phyloP scores from a whole-genome alignment of 345 rosid species.

The Syzygium grande region DNA sequence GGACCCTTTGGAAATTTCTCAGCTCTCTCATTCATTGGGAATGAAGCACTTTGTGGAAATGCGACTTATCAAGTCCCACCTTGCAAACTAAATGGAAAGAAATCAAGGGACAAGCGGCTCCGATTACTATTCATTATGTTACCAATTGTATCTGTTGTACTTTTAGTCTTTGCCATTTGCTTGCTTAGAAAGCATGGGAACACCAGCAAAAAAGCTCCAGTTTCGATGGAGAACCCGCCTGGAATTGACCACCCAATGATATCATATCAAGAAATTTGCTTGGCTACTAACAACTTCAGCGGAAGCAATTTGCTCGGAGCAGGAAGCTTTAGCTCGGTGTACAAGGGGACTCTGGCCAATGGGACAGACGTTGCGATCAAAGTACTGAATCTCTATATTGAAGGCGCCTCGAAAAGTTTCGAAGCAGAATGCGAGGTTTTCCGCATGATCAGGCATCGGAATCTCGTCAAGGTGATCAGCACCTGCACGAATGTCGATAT shows the following conservation, averaged over 20 bases:
- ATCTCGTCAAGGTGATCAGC: slow-evolving; percentile 11
- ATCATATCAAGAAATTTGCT: not conserved
- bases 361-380: slow-evolving; percentile 4
- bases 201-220: rapidly evolving
- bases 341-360: not conserved
- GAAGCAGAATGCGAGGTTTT: slow-evolving; percentile 4
- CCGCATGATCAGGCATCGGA: slow-evolving; percentile 3
- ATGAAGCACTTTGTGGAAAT: not conserved
- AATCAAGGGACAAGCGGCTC: not conserved
- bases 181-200: not conserved
- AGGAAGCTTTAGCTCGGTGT: slow-evolving; percentile 10
- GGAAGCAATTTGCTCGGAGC: slow-evolving; percentile 2
- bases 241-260: not conserved
- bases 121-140: not conserved
- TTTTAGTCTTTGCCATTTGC: not conserved
- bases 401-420: slow-evolving; percentile 4
- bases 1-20: not conserved
- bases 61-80: not conserved
- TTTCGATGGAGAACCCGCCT: not conserved
- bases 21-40: not conserved
- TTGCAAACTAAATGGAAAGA: not conserved
- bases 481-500: not conserved
- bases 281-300: slow-evolving; percentile 4
- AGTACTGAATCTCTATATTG: not conserved
- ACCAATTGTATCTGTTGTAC: not conserved